Evolutionary conservation across 2,329 filamentous ascomycete genomes (phyloP).

Genomic region (Fusarium coicis): DNA sequence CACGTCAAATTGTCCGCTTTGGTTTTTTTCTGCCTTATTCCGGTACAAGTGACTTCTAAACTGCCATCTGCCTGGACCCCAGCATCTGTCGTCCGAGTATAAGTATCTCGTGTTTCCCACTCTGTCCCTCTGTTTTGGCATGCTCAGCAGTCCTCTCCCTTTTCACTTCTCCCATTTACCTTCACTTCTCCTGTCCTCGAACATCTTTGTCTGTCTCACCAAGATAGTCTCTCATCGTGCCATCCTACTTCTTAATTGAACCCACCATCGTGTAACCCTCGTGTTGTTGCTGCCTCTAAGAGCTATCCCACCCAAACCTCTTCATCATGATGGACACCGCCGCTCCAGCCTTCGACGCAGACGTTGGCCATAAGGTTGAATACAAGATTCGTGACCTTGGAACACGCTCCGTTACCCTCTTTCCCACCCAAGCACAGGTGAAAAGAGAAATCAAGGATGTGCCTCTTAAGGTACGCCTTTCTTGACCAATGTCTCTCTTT

Average conservation of each 20-base stretch:
- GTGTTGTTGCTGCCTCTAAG: background rate
- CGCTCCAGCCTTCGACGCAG: conserved; percentile 47
- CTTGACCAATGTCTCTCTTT: background rate
- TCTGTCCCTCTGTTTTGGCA: conserved; percentile 12
- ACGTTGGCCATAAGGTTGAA: conserved; percentile 55
- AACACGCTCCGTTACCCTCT: conserved; percentile 72
- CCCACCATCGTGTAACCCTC: background rate
- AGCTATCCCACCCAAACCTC: background rate
- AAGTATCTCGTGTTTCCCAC: conserved; percentile 39
- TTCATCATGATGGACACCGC: background rate
- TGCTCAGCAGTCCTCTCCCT: conserved; percentile 15
- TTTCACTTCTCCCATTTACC: background rate
- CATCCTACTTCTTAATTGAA: background rate
- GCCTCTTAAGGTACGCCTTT: conserved; percentile 40
- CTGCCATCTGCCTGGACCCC: conserved; percentile 2
- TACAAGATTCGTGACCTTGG: conserved; percentile 66
- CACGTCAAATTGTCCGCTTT: background rate
- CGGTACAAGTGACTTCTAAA: conserved; percentile 15
- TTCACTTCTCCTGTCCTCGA: background rate
- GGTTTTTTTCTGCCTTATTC: conserved; percentile 6
- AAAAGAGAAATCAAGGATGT: conserved; percentile 69
- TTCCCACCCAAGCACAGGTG: conserved; percentile 69
- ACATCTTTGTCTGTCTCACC: background rate
- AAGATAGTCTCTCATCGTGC: background rate
- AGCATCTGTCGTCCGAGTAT: conserved; percentile 27